Conservation (phyloP, 169 alveolate genomes). For the Cryptosporidium parvum region DNA sequence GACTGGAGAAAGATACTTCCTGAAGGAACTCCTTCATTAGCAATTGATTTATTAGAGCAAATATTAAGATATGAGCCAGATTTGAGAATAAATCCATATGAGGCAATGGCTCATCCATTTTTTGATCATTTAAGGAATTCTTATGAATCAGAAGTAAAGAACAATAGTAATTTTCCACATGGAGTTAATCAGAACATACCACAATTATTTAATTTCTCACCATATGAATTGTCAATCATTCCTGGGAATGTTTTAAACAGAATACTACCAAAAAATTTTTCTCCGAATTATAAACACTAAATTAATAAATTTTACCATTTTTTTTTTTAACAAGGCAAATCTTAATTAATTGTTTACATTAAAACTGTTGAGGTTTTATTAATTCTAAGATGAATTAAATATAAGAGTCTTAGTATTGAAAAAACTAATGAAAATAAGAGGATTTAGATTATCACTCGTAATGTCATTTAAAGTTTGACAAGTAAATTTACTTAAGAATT, state of each 20-base stretch:
- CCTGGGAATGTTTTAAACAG: conserved; percentile 57
- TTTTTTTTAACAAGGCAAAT: background rate
- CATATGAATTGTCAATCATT: conserved; percentile 67
- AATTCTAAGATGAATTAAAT: too few relatives aligned
- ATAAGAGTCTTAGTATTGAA: background rate
- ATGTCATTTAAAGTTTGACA: too few relatives aligned
- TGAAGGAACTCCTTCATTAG: conserved; percentile 83
- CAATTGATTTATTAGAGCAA: conserved; percentile 84
- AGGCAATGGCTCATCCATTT: conserved; percentile 93
- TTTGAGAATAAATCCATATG: conserved; percentile 87
- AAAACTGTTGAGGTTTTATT: too few relatives aligned
- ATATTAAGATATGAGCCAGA: conserved; percentile 89
- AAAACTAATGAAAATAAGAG: too few relatives aligned
- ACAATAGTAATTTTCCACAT: conserved; percentile 4
- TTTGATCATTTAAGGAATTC: conserved; percentile 92
- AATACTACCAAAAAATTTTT: conserved; percentile 57
- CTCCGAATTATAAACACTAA: conserved; percentile 35
- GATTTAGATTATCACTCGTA: background rate
- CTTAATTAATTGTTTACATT: background rate
- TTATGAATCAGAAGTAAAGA: background rate
- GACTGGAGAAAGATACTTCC: conserved; percentile 88
- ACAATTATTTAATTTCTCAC: conserved; percentile 58
- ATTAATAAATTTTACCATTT: background rate
- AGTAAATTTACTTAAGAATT: too few relatives aligned
- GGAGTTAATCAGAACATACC: conserved; percentile 32